Evolutionary conservation across 371 early-diverging fungal species (phyloP), one percentile per base, ranked within the genome.

Genomic region (Rhizopus microsporus): DNA sequence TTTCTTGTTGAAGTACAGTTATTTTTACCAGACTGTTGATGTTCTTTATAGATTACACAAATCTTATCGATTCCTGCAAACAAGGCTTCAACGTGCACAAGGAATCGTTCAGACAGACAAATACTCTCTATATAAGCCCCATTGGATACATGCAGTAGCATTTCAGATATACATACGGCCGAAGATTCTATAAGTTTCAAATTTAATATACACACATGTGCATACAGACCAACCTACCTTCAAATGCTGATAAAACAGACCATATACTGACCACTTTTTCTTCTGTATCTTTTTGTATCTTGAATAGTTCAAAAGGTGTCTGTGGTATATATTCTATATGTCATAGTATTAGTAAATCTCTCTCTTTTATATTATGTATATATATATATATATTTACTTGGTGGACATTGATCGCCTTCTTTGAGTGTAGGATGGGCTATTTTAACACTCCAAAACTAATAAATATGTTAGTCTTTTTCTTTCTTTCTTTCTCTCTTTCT

Each of bases 151-250:
- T 95, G 91, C 52, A 94, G 70, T 17, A 98, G 72, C 94, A 97
- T 98, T 62, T 96, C 95, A 4, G 95, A 95, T 49, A 98, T 97
- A 72, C 95, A 96, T 8, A 94, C 92, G n/a, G 98, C 97, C 0
- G 96, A 90, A 1, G 96, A 94, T 68, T 97, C 98, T 78, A 54
- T 13, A 37, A 7, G 1, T 39, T 17, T 15, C 10, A 34, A 13
- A 10, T 42, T 35, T 15, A 30, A 31, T 37, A 13, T 39, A 16
- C 7, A 32, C 17, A 12, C n/a, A 17, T 31, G 9, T 16, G 3
- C 12, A 3, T 23, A 7, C 1, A 10, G 8, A 12, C 30, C n/a
- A 13, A 3, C 7, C 47, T 54, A 71, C 71, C 71, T 75, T 96
- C 97, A 76, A 94, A 97, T 10, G 89, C 90, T 8, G 93, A 91